phyloP scores from a whole-genome alignment of 139 green algal species.

The Astrephomene gubernaculifera region DNA sequence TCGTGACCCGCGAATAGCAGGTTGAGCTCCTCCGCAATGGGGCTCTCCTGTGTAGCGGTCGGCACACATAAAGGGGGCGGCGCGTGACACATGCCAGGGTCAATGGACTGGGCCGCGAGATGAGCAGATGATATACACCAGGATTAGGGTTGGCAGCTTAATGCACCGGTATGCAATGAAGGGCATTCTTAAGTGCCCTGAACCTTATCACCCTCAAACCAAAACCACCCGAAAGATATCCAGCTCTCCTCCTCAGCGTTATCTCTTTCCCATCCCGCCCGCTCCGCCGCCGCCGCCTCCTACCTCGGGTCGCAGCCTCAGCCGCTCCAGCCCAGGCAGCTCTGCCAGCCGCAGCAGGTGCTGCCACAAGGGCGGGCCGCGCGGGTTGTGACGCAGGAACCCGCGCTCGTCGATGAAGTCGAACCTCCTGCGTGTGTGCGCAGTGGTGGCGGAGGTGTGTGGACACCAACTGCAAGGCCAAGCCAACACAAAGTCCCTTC shows the following conservation, averaged over 20 bases:
- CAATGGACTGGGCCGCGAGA: too few species aligned
- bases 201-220: too few species aligned
- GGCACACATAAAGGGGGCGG: neutral
- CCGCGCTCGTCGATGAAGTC: conserved; percentile 18
- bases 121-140: too few species aligned
- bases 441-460: neutral
- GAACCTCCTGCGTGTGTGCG: too few species aligned
- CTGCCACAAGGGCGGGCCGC: conserved; percentile 1
- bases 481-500: too few species aligned
- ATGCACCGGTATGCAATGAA: neutral
- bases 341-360: conserved; percentile 3
- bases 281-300: neutral
- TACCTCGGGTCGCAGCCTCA: conserved; percentile 34
- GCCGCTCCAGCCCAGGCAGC: neutral
- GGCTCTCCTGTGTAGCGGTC: neutral
- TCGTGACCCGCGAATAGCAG: conserved; percentile 59
- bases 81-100: too few species aligned
- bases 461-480: neutral
- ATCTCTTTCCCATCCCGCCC: too few species aligned
- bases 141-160: neutral
- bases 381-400: conserved; percentile 44
- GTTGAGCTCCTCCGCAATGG: conserved; percentile 59
- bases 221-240: too few species aligned
- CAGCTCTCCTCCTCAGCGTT: too few species aligned
- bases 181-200: neutral